Evolutionary conservation across 2,329 filamentous ascomycete genomes (phyloP), one percentile per base, ranked within the genome.

Genomic region (Waltergamsia citrina): DNA sequence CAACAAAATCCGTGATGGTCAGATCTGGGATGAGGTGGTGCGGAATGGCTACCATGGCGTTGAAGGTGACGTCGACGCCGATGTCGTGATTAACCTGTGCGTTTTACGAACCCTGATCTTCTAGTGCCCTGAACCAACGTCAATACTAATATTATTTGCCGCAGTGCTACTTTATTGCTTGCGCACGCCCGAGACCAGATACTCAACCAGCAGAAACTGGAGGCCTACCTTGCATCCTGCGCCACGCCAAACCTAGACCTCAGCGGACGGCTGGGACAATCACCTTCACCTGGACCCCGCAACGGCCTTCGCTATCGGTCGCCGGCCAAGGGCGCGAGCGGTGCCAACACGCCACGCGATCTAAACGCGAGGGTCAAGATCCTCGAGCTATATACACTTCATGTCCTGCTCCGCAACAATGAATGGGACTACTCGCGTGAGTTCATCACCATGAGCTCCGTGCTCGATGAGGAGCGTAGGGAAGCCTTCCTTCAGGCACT

Each of bases 391-490:
- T 98, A 95, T 56, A 93, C 87, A 2, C 71, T 98, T 5, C 92
- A 98, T 52, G 85, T 96, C 7, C 74, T 98, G n/a, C 78, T 90
- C 5, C 74, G 86, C 34, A 96, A 95, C 47, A 79, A 85, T 36
- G 87, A 96, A 60, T 98, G 92, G 92, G 85, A 94, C 38, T 95
- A 95, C 48, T 86, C 92, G 4, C 75, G 78, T 39, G 85, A 94
- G 46, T 96, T 96, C 55, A 93, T 96, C 50, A 77, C 71, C 48
- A 76, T 86, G 50, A 92, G 80, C 54, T 79, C 90, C 30, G 77
- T 94, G 18, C 70, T 98, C 2, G 90, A 96, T 53, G 90, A 95
- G 34, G 92, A 96, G 61, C 76, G 85, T 29, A 78, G 85, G 41
- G 86, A 96, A 47, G 80, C 85, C 1, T 95, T 96, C 54, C 62